These are phyloP conservation scores for Lachnellula occidentalis DNA, from an alignment of 2,329 filamentous ascomycete genomes.

Conservation along the genomic window DNA sequence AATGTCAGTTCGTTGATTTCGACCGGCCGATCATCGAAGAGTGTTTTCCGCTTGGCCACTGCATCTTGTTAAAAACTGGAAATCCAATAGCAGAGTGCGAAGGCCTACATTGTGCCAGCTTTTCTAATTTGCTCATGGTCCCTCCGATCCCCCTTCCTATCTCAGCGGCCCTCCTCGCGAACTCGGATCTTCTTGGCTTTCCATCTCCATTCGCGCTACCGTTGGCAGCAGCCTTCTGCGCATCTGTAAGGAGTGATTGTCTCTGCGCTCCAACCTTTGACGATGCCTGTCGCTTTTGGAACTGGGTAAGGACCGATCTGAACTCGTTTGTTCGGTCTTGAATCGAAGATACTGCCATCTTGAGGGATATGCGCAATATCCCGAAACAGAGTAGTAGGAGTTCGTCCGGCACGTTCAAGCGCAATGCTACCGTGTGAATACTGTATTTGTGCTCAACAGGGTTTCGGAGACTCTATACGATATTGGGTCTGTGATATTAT, in stretches of 20 bases:
- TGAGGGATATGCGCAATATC: slow-evolving; percentile 14
- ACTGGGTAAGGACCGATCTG: slow-evolving; percentile 80
- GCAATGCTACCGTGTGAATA: background rate
- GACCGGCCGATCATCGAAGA: slow-evolving; percentile 94
- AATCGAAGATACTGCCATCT: slow-evolving; percentile 68
- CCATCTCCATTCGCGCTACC: slow-evolving; percentile 40
- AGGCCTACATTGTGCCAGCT: slow-evolving; percentile 71
- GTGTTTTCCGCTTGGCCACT: slow-evolving; percentile 93
- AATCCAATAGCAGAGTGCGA: background rate
- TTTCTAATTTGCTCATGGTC: slow-evolving; percentile 93
- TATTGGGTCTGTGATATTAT: background rate
- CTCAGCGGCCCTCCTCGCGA: slow-evolving; percentile 83
- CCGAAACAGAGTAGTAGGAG: background rate
- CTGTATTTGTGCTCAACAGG: background rate
- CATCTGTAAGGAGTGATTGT: slow-evolving; percentile 70
- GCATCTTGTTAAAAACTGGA: slow-evolving; percentile 16
- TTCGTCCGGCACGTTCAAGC: background rate
- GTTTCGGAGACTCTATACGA: slow-evolving; percentile 7
- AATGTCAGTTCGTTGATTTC: slow-evolving; percentile 97
- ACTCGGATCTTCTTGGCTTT: slow-evolving; percentile 71
- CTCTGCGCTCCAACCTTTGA: slow-evolving; percentile 74
- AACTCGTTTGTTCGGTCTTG: slow-evolving; percentile 97
- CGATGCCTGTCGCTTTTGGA: slow-evolving; percentile 71
- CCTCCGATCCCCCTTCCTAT: slow-evolving; percentile 87
- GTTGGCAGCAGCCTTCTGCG: slow-evolving; percentile 61